phyloP scores from a whole-genome alignment of 305 asterid genomes.

The Fraxinus albicans region DNA sequence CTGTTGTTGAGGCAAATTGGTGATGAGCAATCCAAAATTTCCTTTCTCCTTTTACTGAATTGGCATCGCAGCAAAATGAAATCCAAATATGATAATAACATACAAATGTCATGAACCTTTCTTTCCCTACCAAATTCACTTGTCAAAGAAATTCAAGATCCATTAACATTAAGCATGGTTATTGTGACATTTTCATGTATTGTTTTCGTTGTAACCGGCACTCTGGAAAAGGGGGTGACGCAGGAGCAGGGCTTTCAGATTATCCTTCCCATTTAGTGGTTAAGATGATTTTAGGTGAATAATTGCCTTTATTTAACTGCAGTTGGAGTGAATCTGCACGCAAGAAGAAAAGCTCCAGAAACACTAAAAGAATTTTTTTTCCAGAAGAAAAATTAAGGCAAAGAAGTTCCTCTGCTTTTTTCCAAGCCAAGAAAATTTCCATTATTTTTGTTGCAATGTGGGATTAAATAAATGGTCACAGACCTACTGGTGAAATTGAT shows the following conservation, averaged over 20 bases:
- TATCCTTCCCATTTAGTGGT: background rate
- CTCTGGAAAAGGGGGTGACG: background rate
- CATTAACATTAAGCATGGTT: background rate
- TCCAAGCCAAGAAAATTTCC: background rate
- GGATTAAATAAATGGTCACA: conserved; percentile 12
- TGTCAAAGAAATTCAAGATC: background rate
- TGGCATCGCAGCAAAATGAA: background rate
- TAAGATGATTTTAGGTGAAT: background rate
- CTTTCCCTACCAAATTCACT: background rate
- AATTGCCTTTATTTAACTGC: background rate
- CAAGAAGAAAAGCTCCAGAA: background rate
- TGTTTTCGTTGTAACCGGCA: background rate
- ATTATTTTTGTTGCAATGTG: background rate
- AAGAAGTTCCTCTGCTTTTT: background rate
- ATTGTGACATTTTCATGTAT: background rate
- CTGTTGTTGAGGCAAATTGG: background rate
- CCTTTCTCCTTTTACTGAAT: background rate
- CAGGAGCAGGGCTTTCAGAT: background rate
- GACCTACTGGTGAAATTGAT: conserved; percentile 10
- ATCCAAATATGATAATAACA: background rate
- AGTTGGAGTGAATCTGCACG: background rate
- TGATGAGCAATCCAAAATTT: background rate
- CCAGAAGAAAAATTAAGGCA: background rate
- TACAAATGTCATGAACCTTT: background rate
- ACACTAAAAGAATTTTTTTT: background rate